Conservation (phyloP, 345 rosid species). For the Citrus unshiu region DNA sequence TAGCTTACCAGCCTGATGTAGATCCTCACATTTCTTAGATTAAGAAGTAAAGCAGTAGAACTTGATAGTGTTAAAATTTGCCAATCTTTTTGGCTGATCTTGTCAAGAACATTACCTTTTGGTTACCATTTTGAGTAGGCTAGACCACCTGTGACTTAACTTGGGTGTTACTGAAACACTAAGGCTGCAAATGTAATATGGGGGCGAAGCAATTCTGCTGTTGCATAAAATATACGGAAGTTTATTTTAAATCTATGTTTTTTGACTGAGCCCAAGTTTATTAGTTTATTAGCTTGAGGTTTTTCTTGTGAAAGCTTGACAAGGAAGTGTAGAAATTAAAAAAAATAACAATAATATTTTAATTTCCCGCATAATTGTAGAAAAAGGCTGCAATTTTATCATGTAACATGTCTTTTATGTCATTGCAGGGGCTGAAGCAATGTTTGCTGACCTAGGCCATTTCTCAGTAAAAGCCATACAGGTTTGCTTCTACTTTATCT, state of each 20-base stretch:
- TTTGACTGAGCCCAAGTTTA: not conserved
- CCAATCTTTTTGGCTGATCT: not conserved
- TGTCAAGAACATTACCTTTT: not conserved
- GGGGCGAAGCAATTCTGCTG: not conserved
- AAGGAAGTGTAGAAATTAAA: not conserved
- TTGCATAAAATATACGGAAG: not conserved
- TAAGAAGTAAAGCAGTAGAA: not conserved
- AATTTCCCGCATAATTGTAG: not conserved
- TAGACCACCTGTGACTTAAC: not conserved
- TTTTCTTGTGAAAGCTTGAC: not conserved
- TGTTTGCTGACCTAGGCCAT: slow-evolving; percentile 98
- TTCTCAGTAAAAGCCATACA: slow-evolving; percentile 87
- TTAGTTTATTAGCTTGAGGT: not conserved
- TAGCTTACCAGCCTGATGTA: not conserved
- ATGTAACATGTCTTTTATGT: not conserved
- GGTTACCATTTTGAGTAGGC: not conserved
- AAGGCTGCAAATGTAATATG: not conserved
- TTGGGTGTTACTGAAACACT: not conserved
- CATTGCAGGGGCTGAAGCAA: slow-evolving; percentile 88
- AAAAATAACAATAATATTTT: not conserved
- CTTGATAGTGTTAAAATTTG: not conserved
- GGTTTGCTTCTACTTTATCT: slow-evolving; percentile 34
- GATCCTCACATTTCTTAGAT: slow-evolving; percentile 2
- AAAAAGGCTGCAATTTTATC: not conserved
- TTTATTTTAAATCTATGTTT: not conserved